phyloP scores from a whole-genome alignment of 2,329 filamentous ascomycete species.

The Fusarium setosum region DNA sequence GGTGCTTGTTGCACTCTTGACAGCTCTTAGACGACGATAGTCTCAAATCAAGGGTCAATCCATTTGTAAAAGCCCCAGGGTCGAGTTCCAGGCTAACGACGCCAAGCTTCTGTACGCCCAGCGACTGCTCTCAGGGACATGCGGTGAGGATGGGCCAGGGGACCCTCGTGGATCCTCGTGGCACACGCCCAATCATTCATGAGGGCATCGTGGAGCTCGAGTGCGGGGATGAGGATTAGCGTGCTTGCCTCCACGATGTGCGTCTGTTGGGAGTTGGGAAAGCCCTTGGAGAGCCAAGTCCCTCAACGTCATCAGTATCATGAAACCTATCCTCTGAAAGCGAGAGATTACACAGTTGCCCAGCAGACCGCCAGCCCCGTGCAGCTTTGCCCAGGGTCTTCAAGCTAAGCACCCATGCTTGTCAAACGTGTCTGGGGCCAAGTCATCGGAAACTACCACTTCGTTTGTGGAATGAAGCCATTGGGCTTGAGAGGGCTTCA shows the following conservation, averaged over 20 bases:
- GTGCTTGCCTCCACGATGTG: conserved; percentile 16
- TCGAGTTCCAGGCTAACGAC: conserved; percentile 16
- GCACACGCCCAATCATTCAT: conserved; percentile 33
- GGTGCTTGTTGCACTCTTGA: neutral
- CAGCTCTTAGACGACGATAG: conserved; percentile 8
- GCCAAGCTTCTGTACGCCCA: conserved; percentile 20
- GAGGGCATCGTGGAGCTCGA: conserved; percentile 36
- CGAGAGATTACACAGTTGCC: conserved; percentile 20
- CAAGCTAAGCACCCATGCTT: neutral
- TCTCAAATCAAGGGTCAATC: conserved; percentile 4
- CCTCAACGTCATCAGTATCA: conserved; percentile 34
- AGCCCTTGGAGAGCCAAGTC: conserved; percentile 1
- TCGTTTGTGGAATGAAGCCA: neutral
- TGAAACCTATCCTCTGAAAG: conserved; percentile 19
- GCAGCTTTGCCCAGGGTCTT: neutral
- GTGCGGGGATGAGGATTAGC: conserved; percentile 36
- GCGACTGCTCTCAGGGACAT: conserved; percentile 33
- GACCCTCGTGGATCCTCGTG: conserved; percentile 17
- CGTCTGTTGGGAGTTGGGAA: conserved; percentile 32
- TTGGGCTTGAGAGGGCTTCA: neutral
- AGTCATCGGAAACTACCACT: neutral
- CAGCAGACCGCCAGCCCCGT: neutral
- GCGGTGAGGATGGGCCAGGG: conserved; percentile 38
- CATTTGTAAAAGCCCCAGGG: conserved; percentile 37
- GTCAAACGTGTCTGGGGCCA: conserved; percentile 4